Evolutionary conservation across 495 filamentous ascomycete genomes (phyloP).

Genomic region (Astrothelium subdiscretum): DNA sequence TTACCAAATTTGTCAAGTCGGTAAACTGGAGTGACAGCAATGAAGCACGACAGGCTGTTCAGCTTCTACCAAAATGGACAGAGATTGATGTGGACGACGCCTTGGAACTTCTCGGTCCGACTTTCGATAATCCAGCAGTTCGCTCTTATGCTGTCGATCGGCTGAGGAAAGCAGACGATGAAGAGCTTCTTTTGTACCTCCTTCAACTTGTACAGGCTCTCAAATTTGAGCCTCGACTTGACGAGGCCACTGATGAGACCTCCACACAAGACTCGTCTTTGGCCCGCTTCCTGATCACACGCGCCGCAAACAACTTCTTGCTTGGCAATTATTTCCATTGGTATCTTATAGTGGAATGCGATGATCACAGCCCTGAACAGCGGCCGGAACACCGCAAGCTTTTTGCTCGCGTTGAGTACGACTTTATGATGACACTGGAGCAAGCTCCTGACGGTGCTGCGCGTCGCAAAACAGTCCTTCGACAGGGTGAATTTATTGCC

Average conservation of each 20-base stretch:
- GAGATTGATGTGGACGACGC: slow-evolving; percentile 97
- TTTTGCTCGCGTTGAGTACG: slow-evolving; percentile 83
- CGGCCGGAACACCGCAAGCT: slow-evolving; percentile 56
- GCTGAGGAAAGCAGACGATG: slow-evolving; percentile 81
- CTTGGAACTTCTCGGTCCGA: slow-evolving; percentile 83
- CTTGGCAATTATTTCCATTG: slow-evolving; percentile 93
- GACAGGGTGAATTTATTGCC: slow-evolving; percentile 81
- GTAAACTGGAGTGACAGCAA: slow-evolving; percentile 84
- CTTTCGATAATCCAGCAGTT: slow-evolving; percentile 77
- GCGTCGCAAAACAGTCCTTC: slow-evolving; percentile 59
- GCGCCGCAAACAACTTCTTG: slow-evolving; percentile 74
- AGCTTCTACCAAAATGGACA: slow-evolving; percentile 86
- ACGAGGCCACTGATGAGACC: slow-evolving; percentile 47
- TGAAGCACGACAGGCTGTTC: slow-evolving; percentile 79
- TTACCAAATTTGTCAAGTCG: slow-evolving; percentile 96
- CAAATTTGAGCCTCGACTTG: slow-evolving; percentile 69
- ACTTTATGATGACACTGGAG: slow-evolving; percentile 81
- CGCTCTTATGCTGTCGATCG: slow-evolving; percentile 89
- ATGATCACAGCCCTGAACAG: slow-evolving; percentile 66
- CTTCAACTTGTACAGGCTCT: slow-evolving; percentile 92
- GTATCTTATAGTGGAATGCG: slow-evolving; percentile 96
- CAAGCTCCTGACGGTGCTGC: slow-evolving; percentile 51
- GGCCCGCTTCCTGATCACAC: slow-evolving; percentile 75
- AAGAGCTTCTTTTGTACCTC: slow-evolving; percentile 85
- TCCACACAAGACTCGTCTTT: slow-evolving; percentile 69